These are phyloP conservation scores for Phaseolus lunatus DNA, from an alignment of 306 rosid species.

Conservation along the genomic window DNA sequence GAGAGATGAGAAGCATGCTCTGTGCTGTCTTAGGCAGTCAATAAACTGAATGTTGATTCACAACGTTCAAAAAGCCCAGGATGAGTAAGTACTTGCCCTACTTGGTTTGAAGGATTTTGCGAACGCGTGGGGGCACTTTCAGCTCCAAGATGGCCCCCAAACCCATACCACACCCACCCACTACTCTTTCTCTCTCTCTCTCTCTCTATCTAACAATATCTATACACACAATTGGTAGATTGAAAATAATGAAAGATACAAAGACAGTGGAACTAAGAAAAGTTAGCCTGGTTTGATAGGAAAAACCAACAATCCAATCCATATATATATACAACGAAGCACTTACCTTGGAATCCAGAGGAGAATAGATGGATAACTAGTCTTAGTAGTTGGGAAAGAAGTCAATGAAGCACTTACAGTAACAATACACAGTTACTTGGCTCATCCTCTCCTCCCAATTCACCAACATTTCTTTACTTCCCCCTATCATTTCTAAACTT, in stretches of 20 bases:
- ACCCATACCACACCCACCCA: background rate
- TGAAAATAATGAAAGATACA: background rate
- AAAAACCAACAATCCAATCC: slow-evolving; percentile 61
- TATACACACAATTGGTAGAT: background rate
- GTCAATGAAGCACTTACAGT: slow-evolving; percentile 58
- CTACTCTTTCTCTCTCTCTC: background rate
- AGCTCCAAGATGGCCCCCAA: slow-evolving; percentile 7
- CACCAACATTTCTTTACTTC: slow-evolving; percentile 44
- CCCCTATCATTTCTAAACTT: slow-evolving; percentile 26
- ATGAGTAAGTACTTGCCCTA: no score
- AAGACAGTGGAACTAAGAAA: background rate
- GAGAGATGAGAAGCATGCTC: background rate
- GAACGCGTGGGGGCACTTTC: background rate
- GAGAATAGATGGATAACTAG: slow-evolving; percentile 33
- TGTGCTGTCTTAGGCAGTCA: background rate
- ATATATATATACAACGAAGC: slow-evolving; percentile 1
- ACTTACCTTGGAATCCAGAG: slow-evolving; percentile 28
- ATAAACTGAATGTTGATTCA: slow-evolving; percentile 11
- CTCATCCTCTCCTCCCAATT: slow-evolving; percentile 47
- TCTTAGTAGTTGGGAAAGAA: slow-evolving; percentile 59
- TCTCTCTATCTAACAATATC: background rate
- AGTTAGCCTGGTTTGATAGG: slow-evolving; percentile 23
- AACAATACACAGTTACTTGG: slow-evolving; percentile 12
- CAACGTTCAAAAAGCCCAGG: slow-evolving; percentile 14
- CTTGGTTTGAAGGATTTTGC: background rate